These are phyloP conservation scores for Madurella fahalii DNA, from an alignment of 2,329 filamentous ascomycete species.

Conservation along the genomic window DNA sequence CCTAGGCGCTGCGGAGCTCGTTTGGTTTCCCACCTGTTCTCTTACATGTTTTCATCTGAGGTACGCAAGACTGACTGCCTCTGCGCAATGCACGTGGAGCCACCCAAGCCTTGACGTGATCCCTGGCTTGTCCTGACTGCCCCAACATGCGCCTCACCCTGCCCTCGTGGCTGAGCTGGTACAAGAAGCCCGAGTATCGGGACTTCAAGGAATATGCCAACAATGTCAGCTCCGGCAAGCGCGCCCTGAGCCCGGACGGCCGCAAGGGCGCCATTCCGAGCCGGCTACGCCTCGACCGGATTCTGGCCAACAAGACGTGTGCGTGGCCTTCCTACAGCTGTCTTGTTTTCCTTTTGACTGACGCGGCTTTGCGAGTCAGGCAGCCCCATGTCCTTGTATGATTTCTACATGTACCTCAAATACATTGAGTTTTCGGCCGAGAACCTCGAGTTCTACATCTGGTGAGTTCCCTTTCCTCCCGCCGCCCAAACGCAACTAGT, in stretches of 20 bases:
- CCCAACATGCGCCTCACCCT: conserved; percentile 26
- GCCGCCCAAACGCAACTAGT: neutral
- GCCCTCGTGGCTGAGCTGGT: conserved; percentile 42
- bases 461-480: conserved; percentile 33
- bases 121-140: neutral
- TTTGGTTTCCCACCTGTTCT: too few relatives aligned
- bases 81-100: neutral
- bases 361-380: conserved; percentile 26
- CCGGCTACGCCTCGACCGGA: conserved; percentile 40
- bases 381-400: conserved; percentile 46
- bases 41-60: too few relatives aligned
- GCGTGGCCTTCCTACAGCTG: conserved; percentile 9
- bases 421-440: conserved; percentile 47
- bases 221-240: conserved; percentile 33
- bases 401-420: conserved; percentile 50
- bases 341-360: neutral
- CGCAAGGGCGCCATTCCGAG: conserved; percentile 36
- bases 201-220: conserved; percentile 44
- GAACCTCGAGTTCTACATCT: conserved; percentile 48
- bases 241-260: conserved; percentile 36
- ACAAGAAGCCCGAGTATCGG: conserved; percentile 47
- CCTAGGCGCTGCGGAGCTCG: too few relatives aligned
- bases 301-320: conserved; percentile 48
- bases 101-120: neutral
- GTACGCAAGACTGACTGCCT: neutral